Evolutionary conservation across 805 yeast genomes (phyloP), one percentile per base, ranked within the genome.

Genomic region (Cyberlindnera maritima): DNA sequence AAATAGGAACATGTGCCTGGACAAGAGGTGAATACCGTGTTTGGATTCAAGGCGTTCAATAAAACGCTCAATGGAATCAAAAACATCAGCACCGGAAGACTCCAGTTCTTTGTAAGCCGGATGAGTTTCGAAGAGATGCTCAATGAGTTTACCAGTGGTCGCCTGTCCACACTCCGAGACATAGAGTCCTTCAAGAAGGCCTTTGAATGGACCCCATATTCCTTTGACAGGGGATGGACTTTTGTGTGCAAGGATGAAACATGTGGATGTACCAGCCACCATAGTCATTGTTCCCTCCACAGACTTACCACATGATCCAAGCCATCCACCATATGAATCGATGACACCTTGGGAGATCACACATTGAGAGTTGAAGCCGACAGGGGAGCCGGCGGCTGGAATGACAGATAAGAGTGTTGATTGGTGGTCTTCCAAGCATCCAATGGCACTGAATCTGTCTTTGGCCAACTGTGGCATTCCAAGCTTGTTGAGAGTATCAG

Each of bases 221-320:
- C 85, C 85, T 0, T 69, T 65, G 2, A 68, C 53, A 1, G 57
- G 44, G 2, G 56, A 49, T 1, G 34, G 39, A 3, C 25, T 43
- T 0, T 48, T 52, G 21, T 66, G 62, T 0, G 68, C 66, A 12
- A 66, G 54, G 13, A 79, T 51, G 49, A 69, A 79, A 51, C 87
- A 81, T 0, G 85, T 79, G 7, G 83, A 78, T 0, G 85, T 81
- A 0, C 85, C 85, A 1, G 84, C 87, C 6, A 79, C 75, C 74
- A 79, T 69, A 2, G 77, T 66, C 20, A 80, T 52, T 5, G 69
- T 56, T 6, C 53, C 43, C 8, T 52, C 49, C 1, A 59, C 44
- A 5, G 48, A 31, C 3, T 49, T 32, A 2, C 67, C 63, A 29
- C 67, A 61, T 1, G 72, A 63, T 0, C 76, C 65, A 13, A 77